Evolutionary conservation across 1,139 yeast genomes (phyloP).

Genomic region (Yamadazyma oceani): DNA sequence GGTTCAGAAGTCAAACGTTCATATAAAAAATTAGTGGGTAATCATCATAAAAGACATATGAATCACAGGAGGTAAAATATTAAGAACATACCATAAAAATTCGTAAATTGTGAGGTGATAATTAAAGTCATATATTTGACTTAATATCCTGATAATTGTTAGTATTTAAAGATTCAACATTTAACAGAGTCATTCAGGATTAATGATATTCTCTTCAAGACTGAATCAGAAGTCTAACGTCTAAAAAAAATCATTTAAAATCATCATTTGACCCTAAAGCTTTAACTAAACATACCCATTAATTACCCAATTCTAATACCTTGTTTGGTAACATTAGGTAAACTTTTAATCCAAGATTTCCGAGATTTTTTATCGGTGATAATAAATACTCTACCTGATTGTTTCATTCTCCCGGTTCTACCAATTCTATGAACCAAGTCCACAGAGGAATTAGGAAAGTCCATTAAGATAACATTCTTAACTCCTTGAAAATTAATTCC

Average conservation of each 20-base stretch:
- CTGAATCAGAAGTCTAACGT: conserved; percentile 16
- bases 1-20: conserved; percentile 21
- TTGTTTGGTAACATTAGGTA: conserved; percentile 67
- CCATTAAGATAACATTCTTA: conserved; percentile 79
- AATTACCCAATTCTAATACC: conserved; percentile 42
- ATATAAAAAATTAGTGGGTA: conserved; percentile 12
- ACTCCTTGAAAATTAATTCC: conserved; percentile 86
- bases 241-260: conserved; percentile 13
- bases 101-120: neutral
- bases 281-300: neutral
- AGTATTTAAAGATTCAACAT: neutral
- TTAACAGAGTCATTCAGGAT: neutral
- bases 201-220: conserved; percentile 2
- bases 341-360: conserved; percentile 81
- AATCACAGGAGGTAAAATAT: neutral
- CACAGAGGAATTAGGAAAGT: conserved; percentile 79
- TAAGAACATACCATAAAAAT: conserved; percentile 14
- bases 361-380: conserved; percentile 64
- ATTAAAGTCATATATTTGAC: neutral
- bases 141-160: neutral
- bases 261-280: conserved; percentile 17
- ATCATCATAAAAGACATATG: conserved; percentile 8
- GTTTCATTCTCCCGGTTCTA: conserved; percentile 91
- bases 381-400: conserved; percentile 82
- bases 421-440: conserved; percentile 92